Percentiles rank a stretch among this genome's conserved stretches.
Evolutionary conservation across 2,329 filamentous ascomycete genomes (phyloP).

Genomic region (Hypomyces rosellus): DNA sequence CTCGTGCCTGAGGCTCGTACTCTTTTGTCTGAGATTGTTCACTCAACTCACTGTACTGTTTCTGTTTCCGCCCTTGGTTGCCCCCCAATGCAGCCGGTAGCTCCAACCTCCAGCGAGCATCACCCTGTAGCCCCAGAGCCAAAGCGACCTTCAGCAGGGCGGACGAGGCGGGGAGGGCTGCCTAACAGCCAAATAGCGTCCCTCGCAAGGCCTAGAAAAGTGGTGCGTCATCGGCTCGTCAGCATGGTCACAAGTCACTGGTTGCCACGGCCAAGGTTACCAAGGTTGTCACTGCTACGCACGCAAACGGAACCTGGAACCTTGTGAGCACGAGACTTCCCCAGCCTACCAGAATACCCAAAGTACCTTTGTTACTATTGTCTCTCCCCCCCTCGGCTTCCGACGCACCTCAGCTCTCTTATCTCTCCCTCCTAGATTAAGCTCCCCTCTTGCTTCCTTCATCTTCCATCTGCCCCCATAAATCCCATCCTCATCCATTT

Average conservation of each 20-base stretch:
- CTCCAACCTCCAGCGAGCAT: background rate
- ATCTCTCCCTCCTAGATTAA: background rate
- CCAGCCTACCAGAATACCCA: no score
- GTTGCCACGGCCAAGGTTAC: no score
- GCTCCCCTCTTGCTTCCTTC: background rate
- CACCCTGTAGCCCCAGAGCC: no score
- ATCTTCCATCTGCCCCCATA: background rate
- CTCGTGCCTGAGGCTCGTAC: no score
- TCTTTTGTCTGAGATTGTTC: no score
- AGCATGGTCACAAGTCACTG: background rate
- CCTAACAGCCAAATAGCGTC: conserved; percentile 1
- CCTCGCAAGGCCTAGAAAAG: conserved; percentile 6
- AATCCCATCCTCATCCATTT: background rate
- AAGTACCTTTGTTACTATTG: no score
- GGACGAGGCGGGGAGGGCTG: background rate
- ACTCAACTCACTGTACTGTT: no score
- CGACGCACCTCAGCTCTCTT: background rate
- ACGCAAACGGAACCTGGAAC: no score
- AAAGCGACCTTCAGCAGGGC: no score
- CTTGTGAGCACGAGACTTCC: no score
- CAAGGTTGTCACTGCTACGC: no score
- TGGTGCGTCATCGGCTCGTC: conserved; percentile 12
- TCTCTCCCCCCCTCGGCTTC: background rate
- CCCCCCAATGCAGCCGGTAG: conserved; percentile 10
- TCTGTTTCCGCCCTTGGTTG: conserved; percentile 4